These are phyloP conservation scores for Penicillium fimorum DNA, from an alignment of 495 filamentous ascomycete genomes.

Conservation along the genomic window DNA sequence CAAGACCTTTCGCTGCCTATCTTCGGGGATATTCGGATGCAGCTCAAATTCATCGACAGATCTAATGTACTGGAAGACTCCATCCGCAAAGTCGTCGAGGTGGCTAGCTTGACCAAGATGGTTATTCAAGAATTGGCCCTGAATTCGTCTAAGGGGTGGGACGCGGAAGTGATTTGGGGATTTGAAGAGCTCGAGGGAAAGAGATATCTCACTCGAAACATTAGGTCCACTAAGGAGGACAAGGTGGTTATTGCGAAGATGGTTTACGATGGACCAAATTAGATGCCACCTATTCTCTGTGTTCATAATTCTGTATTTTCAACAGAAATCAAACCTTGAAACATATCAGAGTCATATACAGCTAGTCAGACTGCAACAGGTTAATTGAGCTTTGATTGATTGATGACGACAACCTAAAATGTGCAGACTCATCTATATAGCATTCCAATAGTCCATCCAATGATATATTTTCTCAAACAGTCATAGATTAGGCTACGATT, in stretches of 20 bases:
- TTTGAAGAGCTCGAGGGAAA: conserved; percentile 21
- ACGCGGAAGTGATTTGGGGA: conserved; percentile 20
- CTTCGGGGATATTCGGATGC: conserved; percentile 21
- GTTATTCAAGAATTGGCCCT: conserved; percentile 22
- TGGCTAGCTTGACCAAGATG: conserved; percentile 4
- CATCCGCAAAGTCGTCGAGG: conserved; percentile 5
- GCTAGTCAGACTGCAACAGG: no score
- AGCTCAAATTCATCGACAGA: conserved; percentile 11
- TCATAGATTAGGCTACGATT: neutral
- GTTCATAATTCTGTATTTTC: neutral
- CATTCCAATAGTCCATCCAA: neutral
- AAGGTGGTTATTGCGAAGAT: conserved; percentile 11
- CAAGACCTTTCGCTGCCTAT: conserved; percentile 18
- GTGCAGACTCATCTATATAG: neutral
- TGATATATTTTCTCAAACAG: neutral
- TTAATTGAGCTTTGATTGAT: no score
- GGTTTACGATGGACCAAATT: conserved; percentile 1
- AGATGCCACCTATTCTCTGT: neutral
- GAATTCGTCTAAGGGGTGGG: conserved; percentile 18
- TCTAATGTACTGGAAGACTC: conserved; percentile 9
- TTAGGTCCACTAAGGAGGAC: conserved; percentile 49
- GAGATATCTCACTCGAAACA: conserved; percentile 18
- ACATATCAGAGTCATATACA: no score
- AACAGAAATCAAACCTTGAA: neutral
- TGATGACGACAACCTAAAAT: neutral